Percentiles rank a stretch among this genome's conserved stretches.
Conservation (phyloP, 257 asterid genomes). For the Echites panduratus region DNA sequence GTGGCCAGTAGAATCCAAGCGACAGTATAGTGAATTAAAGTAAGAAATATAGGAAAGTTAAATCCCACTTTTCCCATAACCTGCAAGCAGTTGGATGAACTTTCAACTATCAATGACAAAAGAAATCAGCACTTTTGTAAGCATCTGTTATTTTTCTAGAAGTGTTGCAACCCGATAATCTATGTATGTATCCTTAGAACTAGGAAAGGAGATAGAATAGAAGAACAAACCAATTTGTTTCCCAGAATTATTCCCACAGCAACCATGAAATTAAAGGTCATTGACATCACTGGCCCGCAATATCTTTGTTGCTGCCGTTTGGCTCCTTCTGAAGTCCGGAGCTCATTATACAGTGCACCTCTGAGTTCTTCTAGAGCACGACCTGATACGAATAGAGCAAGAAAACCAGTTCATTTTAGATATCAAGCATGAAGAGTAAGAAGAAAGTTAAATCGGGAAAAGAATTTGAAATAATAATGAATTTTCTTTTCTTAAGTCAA, state of each 20-base stretch:
- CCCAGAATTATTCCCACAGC: conserved; percentile 79
- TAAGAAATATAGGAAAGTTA: conserved; percentile 74
- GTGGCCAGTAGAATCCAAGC: conserved; percentile 76
- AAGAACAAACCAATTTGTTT: conserved; percentile 60
- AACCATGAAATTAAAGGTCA: conserved; percentile 82
- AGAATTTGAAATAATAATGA: background rate
- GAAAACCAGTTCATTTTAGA: background rate
- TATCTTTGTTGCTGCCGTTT: conserved; percentile 68
- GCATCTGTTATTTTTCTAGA: background rate
- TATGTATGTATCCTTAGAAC: background rate
- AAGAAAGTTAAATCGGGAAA: background rate
- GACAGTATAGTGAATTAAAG: conserved; percentile 65
- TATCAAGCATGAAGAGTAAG: background rate
- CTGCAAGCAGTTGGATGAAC: conserved; percentile 24
- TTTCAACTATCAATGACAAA: background rate
- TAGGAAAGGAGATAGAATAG: background rate
- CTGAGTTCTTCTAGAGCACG: conserved; percentile 81
- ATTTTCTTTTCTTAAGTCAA: background rate
- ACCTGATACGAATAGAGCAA: conserved; percentile 30
- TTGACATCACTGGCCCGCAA: conserved; percentile 68
- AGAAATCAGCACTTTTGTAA: background rate
- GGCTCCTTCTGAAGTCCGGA: conserved; percentile 78
- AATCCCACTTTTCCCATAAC: conserved; percentile 92
- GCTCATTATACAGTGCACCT: conserved; percentile 60
- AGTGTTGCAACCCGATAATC: background rate